Base-by-base conservation (phyloP, 345 rosid genomes). In the Chamaenerion angustifolium region DNA sequence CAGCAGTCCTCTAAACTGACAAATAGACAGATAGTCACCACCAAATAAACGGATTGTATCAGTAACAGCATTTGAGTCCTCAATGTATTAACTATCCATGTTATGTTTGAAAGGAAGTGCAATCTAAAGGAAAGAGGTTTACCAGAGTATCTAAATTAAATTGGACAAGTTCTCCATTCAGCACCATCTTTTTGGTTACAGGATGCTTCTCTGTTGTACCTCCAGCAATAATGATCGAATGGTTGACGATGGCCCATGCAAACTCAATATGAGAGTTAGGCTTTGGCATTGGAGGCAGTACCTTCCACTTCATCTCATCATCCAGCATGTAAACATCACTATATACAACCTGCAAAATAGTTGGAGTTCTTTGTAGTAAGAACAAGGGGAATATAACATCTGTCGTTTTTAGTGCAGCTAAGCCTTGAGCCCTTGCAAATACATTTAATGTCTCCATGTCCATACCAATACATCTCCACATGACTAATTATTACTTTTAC, bases 151-250 rank as follows among this genome's bases (percentile, higher is more conserved):
- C 60, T 31, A 92, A 64, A 80, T 92, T 78, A 37, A 92, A 87
- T 71, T 56, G 95, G 65, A 92, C 70, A 19, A 92, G 59, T 74
- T 92, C 98, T 19, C 95, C 89, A 8, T 76, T 76, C 25, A 92
- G 78, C 74, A 92, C 76, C 93, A 92, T 92, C 76, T 58, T 83
- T 66, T 92, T 92, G 42, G 96, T 92, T 54, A 65, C 52, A 25
- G 95, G 98, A 65, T 92, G 98, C 66, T 84, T 92, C 56, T 87
- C 96, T 35, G 95, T 87, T 21, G 98, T 82, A 71, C 98, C 98
- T 68, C 96, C 98, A 45, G 72, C 83, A 35, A 92, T 74, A 41
- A 92, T 71, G 17, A 84, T 72, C 37, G 98, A 87, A 68, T 81
- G 74, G 66, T 92, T 82, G 57, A 87, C 96, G n/a, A 83, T 52